Evolutionary conservation across 1,284 basidiomycete genomes (phyloP), one percentile per base, ranked within the genome.

Genomic region (Pisolithus thermaeus): DNA sequence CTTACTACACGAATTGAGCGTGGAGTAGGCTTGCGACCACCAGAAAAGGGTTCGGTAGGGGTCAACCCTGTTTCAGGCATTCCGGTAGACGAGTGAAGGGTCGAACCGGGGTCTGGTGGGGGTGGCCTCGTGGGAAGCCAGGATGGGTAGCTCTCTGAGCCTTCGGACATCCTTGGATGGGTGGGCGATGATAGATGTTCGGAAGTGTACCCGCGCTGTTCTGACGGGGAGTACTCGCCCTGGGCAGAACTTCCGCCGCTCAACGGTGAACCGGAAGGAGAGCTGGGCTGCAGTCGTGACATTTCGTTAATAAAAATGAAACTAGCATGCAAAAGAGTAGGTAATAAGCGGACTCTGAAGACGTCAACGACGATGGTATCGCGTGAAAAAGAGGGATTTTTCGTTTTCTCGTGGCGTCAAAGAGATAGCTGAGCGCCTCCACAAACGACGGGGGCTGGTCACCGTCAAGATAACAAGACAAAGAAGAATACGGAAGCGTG

Each of bases 111-210:
- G 12, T 79, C 80, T 1, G 87, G 87, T 1, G 79, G 84, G 20
- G 81, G 81, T 4, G 88, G 87, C n/a, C 87, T 77, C 55, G 73
- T 80, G 12, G 87, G 87, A 4, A 90, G 80, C 87, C 88, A 90
- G 27, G 84, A 83, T 4, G 87, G 87, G 61, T 90, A 90, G 23
- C 81, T 81, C 58, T 87, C 84, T 8, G 81, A 84, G 54, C 75
- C 73, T 59, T 72, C 73, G 37, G 76, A 76, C 52, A 62, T 59
- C 51, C 69, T 64, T 27, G 65, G 65, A 12, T 66, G 70, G 38
- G 67, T 65, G 0, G 68, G 61, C 55, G 71, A 73, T 55, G 54
- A 73, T 49, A 67, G 64, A 4, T 64, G 65, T 27, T 69, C 67
- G 52, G 68, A 67, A 35, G 65, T 53, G 46, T 66, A 61, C 25